phyloP scores from a whole-genome alignment of 108 stramenopile species.

The Skeletonema tropicum region DNA sequence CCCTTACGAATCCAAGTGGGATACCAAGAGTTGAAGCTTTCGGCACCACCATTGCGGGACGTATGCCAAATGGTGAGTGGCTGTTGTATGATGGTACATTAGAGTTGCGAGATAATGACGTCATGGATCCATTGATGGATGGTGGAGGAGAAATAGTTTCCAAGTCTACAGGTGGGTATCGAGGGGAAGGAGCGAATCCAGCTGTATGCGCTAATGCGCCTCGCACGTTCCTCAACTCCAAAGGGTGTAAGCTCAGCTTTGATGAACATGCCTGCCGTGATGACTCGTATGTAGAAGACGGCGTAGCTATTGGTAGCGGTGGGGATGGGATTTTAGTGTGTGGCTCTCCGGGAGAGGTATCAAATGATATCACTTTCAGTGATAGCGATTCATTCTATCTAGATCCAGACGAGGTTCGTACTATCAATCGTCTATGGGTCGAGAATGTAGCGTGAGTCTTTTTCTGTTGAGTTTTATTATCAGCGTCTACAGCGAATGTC shows the following conservation, averaged over 20 bases:
- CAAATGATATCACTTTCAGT: slow-evolving; percentile 53
- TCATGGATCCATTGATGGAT: slow-evolving; percentile 13
- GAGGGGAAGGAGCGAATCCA: too few species aligned
- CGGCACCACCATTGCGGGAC: neutral
- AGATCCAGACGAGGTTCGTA: slow-evolving; percentile 25
- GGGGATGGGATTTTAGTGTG: slow-evolving; percentile 50
- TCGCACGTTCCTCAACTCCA: slow-evolving; percentile 53
- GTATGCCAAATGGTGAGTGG: neutral
- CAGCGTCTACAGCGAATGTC: too few species aligned
- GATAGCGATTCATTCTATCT: slow-evolving; percentile 12
- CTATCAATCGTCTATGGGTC: slow-evolving; percentile 32
- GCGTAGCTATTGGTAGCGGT: slow-evolving; percentile 28
- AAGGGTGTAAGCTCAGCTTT: slow-evolving; percentile 40
- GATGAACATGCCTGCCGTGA: slow-evolving; percentile 27
- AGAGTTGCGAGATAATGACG: slow-evolving; percentile 1
- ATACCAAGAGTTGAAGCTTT: neutral
- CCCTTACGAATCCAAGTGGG: too few species aligned
- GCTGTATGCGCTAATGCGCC: slow-evolving; percentile 42
- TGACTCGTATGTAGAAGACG: slow-evolving; percentile 21
- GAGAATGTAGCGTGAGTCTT: too few species aligned
- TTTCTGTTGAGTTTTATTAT: too few species aligned
- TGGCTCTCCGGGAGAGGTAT: slow-evolving; percentile 65
- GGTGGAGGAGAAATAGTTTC: slow-evolving; percentile 11
- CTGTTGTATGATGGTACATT: slow-evolving; percentile 12
- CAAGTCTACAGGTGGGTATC: slow-evolving; percentile 3